Conservation (phyloP, 139 green algal species). For the Closterium sp. region DNA sequence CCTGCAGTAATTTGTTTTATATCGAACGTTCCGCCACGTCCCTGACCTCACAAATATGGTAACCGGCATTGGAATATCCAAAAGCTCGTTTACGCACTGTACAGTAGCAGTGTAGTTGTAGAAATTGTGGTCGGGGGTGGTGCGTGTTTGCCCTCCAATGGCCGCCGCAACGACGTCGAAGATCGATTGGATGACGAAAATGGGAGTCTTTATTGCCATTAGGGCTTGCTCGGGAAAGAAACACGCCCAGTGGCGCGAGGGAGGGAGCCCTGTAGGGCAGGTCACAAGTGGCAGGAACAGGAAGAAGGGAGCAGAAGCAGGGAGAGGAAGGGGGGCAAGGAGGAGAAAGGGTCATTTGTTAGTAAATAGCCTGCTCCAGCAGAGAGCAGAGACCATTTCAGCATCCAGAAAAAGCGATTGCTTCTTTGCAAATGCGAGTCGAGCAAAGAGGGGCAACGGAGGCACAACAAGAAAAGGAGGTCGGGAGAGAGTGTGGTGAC, state of each 20-base stretch:
- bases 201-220: background rate
- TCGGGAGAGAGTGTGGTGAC: too few relatives aligned
- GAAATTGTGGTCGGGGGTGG: background rate
- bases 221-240: background rate
- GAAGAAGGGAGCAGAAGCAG: background rate
- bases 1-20: background rate
- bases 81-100: background rate
- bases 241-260: background rate
- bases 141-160: background rate
- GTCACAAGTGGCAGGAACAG: too few relatives aligned
- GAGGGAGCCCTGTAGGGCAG: background rate
- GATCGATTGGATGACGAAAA: background rate
- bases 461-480: too few relatives aligned
- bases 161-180: background rate
- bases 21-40: background rate
- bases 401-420: too few relatives aligned
- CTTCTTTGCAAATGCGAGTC: too few relatives aligned
- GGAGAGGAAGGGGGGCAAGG: background rate
- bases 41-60: background rate
- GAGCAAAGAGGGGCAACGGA: too few relatives aligned
- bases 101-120: background rate
- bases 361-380: too few relatives aligned
- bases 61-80: background rate
- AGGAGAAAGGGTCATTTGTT: too few relatives aligned
- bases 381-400: too few relatives aligned